Conservation (phyloP, 768 basidiomycete species). For the Sarcodon aspratus region DNA sequence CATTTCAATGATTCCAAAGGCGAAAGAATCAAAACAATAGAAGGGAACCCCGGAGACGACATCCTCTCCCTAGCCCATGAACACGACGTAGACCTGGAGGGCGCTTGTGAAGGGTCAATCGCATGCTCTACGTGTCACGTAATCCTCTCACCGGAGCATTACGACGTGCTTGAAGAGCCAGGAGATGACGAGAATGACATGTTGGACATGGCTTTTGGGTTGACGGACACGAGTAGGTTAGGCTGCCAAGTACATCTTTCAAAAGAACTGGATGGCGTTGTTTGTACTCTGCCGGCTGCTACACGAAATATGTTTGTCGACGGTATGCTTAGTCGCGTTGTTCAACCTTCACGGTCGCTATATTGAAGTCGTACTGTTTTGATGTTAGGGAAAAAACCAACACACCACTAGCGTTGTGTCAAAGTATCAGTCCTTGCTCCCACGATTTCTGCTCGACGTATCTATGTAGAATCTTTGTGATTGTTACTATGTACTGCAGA, state of each 20-base stretch:
- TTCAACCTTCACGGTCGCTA: not conserved
- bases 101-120: conserved; percentile 96
- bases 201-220: conserved; percentile 95
- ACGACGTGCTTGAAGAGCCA: conserved; percentile 83
- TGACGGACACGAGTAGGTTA: conserved; percentile 84
- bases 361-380: not conserved
- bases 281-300: conserved; percentile 76
- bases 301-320: conserved; percentile 98
- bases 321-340: conserved; percentile 31
- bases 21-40: conserved; percentile 70
- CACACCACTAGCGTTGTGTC: conserved; percentile 25
- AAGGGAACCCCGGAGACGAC: conserved; percentile 92
- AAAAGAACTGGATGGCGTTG: conserved; percentile 75
- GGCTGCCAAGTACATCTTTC: conserved; percentile 76
- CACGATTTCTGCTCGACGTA: too few relatives aligned
- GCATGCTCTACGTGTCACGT: conserved; percentile 98
- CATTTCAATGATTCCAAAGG: conserved; percentile 89
- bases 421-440: too few relatives aligned
- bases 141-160: conserved; percentile 70
- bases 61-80: conserved; percentile 86
- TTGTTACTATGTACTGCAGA: too few relatives aligned
- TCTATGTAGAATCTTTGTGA: too few relatives aligned
- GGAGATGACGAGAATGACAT: conserved; percentile 97
- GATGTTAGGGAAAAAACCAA: conserved; percentile 34
- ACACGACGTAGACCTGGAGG: conserved; percentile 93